These are phyloP conservation scores for Pythium biforme DNA, from an alignment of 352 stramenopile genomes.

Conservation along the genomic window DNA sequence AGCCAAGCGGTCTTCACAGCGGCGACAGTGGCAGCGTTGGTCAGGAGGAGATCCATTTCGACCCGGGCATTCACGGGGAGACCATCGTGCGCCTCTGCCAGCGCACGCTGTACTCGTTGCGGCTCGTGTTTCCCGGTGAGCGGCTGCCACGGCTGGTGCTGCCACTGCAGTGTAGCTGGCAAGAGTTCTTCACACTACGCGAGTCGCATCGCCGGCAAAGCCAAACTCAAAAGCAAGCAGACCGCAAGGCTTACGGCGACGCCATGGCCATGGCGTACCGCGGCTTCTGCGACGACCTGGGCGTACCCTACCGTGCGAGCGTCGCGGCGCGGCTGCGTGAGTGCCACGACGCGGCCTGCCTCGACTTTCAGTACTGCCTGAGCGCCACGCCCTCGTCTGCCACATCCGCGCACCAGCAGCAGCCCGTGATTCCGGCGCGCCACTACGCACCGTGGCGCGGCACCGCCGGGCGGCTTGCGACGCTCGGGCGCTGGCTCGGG, in stretches of 20 bases:
- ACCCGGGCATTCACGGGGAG: constrained; percentile 55
- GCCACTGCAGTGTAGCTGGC: constrained; percentile 45
- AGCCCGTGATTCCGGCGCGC: constrained; percentile 8
- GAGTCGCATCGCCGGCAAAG: not conserved
- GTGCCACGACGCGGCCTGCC: constrained; percentile 36
- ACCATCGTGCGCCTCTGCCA: constrained; percentile 53
- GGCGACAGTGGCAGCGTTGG: too few relatives aligned
- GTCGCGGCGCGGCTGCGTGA: constrained; percentile 48
- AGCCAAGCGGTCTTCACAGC: too few relatives aligned
- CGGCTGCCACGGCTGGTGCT: constrained; percentile 34
- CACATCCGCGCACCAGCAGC: constrained; percentile 23
- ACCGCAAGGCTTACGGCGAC: constrained; percentile 23
- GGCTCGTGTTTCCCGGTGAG: constrained; percentile 44
- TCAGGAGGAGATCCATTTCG: constrained; percentile 39
- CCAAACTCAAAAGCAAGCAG: too few relatives aligned
- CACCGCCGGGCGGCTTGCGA: not conserved
- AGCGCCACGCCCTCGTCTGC: constrained; percentile 9
- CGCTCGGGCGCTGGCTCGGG: constrained; percentile 5
- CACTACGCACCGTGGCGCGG: not conserved
- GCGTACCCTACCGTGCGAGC: constrained; percentile 44
- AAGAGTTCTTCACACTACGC: constrained; percentile 42
- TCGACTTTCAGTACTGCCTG: constrained; percentile 72
- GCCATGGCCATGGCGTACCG: constrained; percentile 50
- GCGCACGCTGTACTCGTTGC: constrained; percentile 44
- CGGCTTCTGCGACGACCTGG: constrained; percentile 62